Evolutionary conservation across 1,284 basidiomycete species (phyloP), one percentile per base, ranked within the genome.

Genomic region (Heterobasidion irregulare): DNA sequence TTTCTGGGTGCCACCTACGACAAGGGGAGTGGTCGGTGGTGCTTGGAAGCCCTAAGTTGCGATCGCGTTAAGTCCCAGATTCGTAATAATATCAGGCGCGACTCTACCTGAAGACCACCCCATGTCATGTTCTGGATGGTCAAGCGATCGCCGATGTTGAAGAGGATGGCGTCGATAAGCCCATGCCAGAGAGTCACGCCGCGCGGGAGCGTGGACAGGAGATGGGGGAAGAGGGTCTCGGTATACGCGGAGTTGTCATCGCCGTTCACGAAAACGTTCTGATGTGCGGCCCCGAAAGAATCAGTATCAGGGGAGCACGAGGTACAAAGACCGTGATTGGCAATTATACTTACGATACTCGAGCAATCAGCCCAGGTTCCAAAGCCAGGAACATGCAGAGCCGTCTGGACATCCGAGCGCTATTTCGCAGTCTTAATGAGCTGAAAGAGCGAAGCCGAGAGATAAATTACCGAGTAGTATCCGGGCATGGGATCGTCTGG

Each of bases 51-150:
- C 49, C 49, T 50, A 33, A 12, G 47, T n/a, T 26, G 26, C 6
- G 6, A 5, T 26, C 26, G 6, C 26, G 26, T 26, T 26, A 6
- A 26, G 26, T 26, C 26, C 26, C 4, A 6, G 26, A 26, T 5
- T 26, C 26, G 26, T 26, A 6, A 6, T 26, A 4, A 26, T 26
- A 26, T 26, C 6, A 26, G 26, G 26, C 26, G 26, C 26, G 26
- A 26, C 26, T 26, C 26, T 26, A 41, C 38, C 38, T 41, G 38
- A n/a, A 41, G 12, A 18, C 35, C 49, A 19, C 35, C 35, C 49
- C 49, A 50, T 2, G 49, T 50, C 49, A 50, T 7, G 35, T 50
- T 50, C 49, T 50, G 49, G 33, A 50, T 50, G 6, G 49, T 50
- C 33, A 36, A 16, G n/a, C 49, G 49, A 10, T 50, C 49, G 35